Base-by-base conservation (phyloP, 805 yeast species). In the Saccharomycopsis malanga region DNA sequence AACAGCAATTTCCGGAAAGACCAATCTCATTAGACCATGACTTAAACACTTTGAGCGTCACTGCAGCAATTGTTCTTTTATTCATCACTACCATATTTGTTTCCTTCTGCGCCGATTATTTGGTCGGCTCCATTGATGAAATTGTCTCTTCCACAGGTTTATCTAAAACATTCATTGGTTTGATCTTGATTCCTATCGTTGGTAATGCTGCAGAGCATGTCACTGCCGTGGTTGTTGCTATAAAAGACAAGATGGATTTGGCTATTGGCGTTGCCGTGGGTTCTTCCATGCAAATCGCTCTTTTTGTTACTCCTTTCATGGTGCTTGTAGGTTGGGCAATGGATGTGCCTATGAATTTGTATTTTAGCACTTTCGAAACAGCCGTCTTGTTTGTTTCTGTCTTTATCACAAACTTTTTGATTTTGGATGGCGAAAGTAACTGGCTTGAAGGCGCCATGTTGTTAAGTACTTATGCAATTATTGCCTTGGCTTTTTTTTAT, bases 141-240 rank as follows among this genome's bases (percentile, higher is more conserved):
- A 78, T 91, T 54, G 98, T 93, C 32, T 85, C 71, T 49, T 68
- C 79, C 25, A 79, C 95, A 2, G 96, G 96, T 3, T 71, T 93
- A 46, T 85, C 96, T 38, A 89, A 91, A 74, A 88, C 98, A 0
- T 93, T 93, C 58, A 87, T 93, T 58, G 98, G 98, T 62, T 72
- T 93, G 56, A 83, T 93, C 56, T 79, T 93, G 39, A 83, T 93
- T 53, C 98, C 98, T 35, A 91, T 93, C 53, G 98, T 93, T 23
- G 98, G 98, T 48, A 93, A 93, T 59, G 98, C 98, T 2, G 98
- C 98, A 10, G 98, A 93, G 65, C 98, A 93, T 65, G 98, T 87
- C 44, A 93, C 98, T 17, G 96, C 98, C 2, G 83, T 93, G 32
- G 76, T 87, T 53, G 98, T 93, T 42, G 98, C 98, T 20, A 78